Conservation (phyloP, 495 filamentous ascomycete genomes). For the Barbatosphaeria neglecta region DNA sequence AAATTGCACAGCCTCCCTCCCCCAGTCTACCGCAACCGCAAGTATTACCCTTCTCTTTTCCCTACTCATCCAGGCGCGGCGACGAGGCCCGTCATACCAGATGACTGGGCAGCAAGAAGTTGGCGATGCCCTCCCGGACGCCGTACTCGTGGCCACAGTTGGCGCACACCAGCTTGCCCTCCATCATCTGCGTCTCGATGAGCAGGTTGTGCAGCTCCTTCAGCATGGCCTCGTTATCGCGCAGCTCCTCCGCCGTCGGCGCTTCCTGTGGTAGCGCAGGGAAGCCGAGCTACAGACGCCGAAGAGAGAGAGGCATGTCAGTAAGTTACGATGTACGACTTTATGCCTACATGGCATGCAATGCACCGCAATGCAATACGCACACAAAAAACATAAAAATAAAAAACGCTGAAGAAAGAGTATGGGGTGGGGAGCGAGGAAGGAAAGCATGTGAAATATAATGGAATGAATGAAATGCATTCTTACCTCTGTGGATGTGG, state of each 20-base stretch:
- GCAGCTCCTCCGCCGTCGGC: slow-evolving; percentile 48
- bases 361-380: too few relatives aligned
- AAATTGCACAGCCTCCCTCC: too few relatives aligned
- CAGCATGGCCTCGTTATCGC: slow-evolving; percentile 51
- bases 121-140: slow-evolving; percentile 89
- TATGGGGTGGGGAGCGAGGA: not conserved
- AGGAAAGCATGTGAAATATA: too few relatives aligned
- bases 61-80: too few relatives aligned
- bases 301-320: not conserved
- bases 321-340: too few relatives aligned
- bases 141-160: slow-evolving; percentile 88
- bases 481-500: slow-evolving; percentile 67
- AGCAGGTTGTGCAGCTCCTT: slow-evolving; percentile 72
- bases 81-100: slow-evolving; percentile 55
- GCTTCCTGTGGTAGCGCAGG: slow-evolving; percentile 54
- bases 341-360: too few relatives aligned
- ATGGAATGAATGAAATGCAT: not conserved
- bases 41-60: too few relatives aligned
- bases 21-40: too few relatives aligned
- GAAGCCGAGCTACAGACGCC: slow-evolving; percentile 86
- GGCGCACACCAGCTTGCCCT: slow-evolving; percentile 81
- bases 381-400: too few relatives aligned
- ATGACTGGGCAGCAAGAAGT: slow-evolving; percentile 90
- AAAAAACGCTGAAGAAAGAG: too few relatives aligned
- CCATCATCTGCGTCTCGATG: slow-evolving; percentile 77